Base-by-base conservation (phyloP, 2,329 filamentous ascomycete genomes). In the Falciphora oryzae region DNA sequence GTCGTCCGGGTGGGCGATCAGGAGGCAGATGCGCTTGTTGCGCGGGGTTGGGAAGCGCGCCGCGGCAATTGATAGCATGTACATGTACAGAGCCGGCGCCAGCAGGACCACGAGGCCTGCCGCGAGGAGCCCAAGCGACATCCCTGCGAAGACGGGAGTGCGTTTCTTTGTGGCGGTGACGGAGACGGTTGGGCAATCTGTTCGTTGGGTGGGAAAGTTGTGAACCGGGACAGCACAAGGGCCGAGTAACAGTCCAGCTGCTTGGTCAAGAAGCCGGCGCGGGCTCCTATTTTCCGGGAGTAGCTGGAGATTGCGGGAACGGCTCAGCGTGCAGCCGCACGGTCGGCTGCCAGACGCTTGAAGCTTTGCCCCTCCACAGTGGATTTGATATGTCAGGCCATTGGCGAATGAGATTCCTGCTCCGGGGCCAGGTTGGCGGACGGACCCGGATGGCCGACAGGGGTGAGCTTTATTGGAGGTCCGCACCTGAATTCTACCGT, bases 1-100 rank as follows among this genome's bases (percentile, higher is more conserved):
- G 73, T 99, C 95, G 77, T 99, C 95, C 0, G 95, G 95, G 78
- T 99, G 95, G 28, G 95, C 95, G 72, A 99, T 98, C 64, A 99
- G 82, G 64, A 99, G 85, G 74, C 91, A 90, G 73, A 99, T 92
- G 72, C 91, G 88, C 83, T 96, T 96, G 79, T 92, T 89, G 70
- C 81, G 82, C 68, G 97, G 80, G 59, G 80, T 84, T 4, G 92
- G 90, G 70, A 91, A 85, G 38, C 82, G 78, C 31, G 78, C 71
- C 67, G 79, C 77, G 57, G 81, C 75, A n/a, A 79, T 72, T 57
- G 77, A 75, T 31, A 77, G 79, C 4, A 80, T 80, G 74, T 82
- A 83, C 67, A 80, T 78, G 77, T 86, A 86, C 61, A 86, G 73
- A 64, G 79, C 73, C 3, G 83, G 83, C 44, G 77, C 68, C 62